Evolutionary conservation across 2,329 filamentous ascomycete species (phyloP).

Genomic region (Cladosporium sp.): DNA sequence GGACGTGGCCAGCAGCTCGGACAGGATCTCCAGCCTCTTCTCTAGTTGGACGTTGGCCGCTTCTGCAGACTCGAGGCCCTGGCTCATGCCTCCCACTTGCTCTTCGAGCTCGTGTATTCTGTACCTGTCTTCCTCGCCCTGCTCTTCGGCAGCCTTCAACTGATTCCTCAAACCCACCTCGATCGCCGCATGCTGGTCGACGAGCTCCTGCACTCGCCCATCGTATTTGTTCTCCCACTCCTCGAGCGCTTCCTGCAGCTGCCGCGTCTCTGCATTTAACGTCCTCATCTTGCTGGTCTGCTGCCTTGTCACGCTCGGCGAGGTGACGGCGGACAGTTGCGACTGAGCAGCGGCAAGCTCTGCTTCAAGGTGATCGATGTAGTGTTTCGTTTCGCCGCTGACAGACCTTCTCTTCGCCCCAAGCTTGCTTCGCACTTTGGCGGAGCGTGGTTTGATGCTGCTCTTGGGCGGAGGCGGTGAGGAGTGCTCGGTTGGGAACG

Average conservation of each 20-base stretch:
- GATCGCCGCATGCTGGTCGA: conserved; percentile 26
- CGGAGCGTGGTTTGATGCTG: conserved; percentile 17
- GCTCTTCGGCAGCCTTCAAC: conserved; percentile 25
- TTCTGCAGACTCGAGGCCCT: conserved; percentile 31
- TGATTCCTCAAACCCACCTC: conserved; percentile 23
- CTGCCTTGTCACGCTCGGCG: conserved; percentile 35
- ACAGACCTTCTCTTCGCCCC: conserved; percentile 28
- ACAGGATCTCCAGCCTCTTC: conserved; percentile 35
- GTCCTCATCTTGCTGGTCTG: conserved; percentile 35
- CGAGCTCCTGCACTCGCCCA: conserved; percentile 31
- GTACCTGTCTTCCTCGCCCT: conserved; percentile 26
- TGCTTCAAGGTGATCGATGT: conserved; percentile 48
- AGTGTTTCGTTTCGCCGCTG: conserved; percentile 40
- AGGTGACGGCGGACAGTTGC: conserved; percentile 36
- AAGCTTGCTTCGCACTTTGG: conserved; percentile 22
- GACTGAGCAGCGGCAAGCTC: conserved; percentile 41
- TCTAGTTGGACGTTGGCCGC: conserved; percentile 35
- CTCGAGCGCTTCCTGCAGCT: conserved; percentile 32
- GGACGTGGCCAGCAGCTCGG: conserved; percentile 34
- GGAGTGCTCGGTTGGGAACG: conserved; percentile 13
- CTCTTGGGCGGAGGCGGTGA: conserved; percentile 16
- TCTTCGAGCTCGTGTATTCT: conserved; percentile 32
- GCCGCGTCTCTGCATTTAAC: conserved; percentile 31
- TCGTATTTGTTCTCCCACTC: conserved; percentile 37
- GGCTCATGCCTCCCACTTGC: conserved; percentile 27